phyloP scores from a whole-genome alignment of 1,139 yeast genomes.

The Arxiozyma slooffiae region DNA sequence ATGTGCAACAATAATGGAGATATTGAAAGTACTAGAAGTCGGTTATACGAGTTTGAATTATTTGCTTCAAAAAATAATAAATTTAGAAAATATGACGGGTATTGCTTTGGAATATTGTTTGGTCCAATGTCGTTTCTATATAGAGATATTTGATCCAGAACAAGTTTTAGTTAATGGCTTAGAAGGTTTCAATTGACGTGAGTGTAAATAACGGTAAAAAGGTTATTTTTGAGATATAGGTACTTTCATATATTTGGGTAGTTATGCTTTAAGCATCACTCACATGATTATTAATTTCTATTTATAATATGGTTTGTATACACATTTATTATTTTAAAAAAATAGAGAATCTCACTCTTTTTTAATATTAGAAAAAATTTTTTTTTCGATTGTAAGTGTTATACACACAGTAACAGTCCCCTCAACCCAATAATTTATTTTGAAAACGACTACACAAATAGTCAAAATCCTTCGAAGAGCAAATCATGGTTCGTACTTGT shows the following conservation, averaged over 20 bases:
- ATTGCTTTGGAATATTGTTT: conserved; percentile 15
- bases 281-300: neutral
- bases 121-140: conserved; percentile 11
- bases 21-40: neutral
- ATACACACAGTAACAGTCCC: neutral
- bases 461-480: neutral
- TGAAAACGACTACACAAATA: neutral
- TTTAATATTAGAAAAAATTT: too few species aligned
- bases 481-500: conserved; percentile 3
- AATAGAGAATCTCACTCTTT: neutral
- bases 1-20: conserved; percentile 1
- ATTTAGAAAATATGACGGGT: conserved; percentile 10
- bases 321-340: too few species aligned
- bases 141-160: conserved; percentile 12
- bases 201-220: neutral
- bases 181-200: conserved; percentile 11
- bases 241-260: neutral
- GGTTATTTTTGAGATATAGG: neutral
- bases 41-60: conserved; percentile 10
- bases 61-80: conserved; percentile 13
- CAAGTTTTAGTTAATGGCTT: conserved; percentile 19
- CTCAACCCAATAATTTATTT: neutral
- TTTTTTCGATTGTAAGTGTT: neutral
- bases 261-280: neutral
- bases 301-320: too few species aligned